Conservation (phyloP, 805 yeast species). For the Millerozyma miso region DNA sequence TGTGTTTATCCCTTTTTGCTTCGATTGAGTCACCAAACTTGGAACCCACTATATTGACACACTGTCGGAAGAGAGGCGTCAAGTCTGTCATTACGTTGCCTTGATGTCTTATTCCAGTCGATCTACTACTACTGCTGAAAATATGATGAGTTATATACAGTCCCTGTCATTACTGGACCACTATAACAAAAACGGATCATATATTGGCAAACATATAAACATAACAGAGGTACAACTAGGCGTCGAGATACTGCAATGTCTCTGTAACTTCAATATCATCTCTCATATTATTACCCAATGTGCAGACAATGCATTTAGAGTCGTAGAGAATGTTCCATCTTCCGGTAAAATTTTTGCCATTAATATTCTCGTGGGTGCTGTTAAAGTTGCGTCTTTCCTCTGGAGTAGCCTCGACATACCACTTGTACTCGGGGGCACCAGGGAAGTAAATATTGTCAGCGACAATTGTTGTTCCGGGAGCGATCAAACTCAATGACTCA, state of each 20-base stretch:
- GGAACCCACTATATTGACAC: constrained; percentile 41
- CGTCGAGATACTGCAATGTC: constrained; percentile 26
- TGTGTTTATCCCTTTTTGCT: constrained; percentile 5
- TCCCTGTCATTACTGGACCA: not conserved
- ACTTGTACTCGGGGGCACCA: constrained; percentile 37
- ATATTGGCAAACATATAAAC: not conserved
- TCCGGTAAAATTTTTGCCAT: constrained; percentile 27
- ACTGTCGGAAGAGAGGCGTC: constrained; percentile 45
- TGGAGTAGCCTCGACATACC: constrained; percentile 36
- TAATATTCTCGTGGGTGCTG: constrained; percentile 16
- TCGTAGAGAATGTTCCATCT: constrained; percentile 41
- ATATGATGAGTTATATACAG: not conserved
- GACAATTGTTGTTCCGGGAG: constrained; percentile 33
- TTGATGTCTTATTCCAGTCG: not conserved
- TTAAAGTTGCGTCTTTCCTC: constrained; percentile 31
- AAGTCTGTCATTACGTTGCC: constrained; percentile 39
- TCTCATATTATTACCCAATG: constrained; percentile 8
- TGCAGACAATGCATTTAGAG: constrained; percentile 20
- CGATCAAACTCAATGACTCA: constrained; percentile 36
- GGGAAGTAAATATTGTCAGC: constrained; percentile 36
- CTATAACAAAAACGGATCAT: not conserved
- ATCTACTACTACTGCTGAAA: not conserved
- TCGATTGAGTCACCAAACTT: constrained; percentile 18
- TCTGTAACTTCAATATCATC: constrained; percentile 32
- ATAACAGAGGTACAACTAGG: constrained; percentile 8